These are phyloP conservation scores for Gaultheria prostrata DNA, from an alignment of 148 eudicot species.

Conservation along the genomic window DNA sequence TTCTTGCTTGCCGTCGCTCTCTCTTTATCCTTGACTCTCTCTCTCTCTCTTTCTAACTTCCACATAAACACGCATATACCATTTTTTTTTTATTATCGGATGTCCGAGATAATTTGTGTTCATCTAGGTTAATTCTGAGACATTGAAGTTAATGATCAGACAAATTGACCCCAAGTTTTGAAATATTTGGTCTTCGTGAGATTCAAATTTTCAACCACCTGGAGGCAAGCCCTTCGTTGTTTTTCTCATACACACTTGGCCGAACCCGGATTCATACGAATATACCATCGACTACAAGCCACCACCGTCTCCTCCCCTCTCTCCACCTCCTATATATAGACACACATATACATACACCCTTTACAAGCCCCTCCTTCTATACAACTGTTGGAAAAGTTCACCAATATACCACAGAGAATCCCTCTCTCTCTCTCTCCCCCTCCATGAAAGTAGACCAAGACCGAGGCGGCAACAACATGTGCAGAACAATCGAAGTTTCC, in stretches of 20 bases:
- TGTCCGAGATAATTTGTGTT: not conserved
- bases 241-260: no score
- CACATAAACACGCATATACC: not conserved
- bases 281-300: conserved; percentile 22
- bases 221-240: no score
- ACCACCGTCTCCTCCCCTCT: conserved; percentile 19
- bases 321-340: conserved; percentile 1
- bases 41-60: not conserved
- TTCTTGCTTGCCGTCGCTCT: not conserved
- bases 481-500: conserved; percentile 40
- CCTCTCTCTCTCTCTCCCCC: conserved; percentile 14
- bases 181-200: no score
- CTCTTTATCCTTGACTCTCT: not conserved
- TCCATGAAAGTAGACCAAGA: conserved; percentile 20
- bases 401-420: not conserved
- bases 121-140: no score
- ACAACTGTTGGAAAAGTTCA: not conserved
- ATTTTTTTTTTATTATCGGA: not conserved
- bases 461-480: conserved; percentile 20
- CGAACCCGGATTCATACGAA: not conserved
- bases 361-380: no score
- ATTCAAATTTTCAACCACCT: no score
- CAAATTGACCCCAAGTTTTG: no score
- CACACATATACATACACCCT: not conserved
- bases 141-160: no score